Percentiles rank a stretch among this genome's conserved stretches.
Conservation (phyloP, 768 basidiomycete genomes). For the Obba rivulosa region DNA sequence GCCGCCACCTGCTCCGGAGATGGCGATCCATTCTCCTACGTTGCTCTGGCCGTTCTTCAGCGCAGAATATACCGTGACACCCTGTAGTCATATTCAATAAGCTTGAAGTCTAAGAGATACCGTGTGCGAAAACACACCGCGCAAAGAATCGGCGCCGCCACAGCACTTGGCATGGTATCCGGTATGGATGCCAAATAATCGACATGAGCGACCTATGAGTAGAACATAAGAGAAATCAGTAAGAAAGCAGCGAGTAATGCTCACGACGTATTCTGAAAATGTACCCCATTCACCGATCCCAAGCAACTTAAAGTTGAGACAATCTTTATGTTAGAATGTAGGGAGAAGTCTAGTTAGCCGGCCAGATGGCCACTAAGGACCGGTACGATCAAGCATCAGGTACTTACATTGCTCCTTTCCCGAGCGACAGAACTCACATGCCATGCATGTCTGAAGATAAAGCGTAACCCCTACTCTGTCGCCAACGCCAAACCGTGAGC, state of each 20-base stretch:
- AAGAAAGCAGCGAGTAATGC: background rate
- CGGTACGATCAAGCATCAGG: background rate
- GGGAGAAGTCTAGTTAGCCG: too few relatives aligned
- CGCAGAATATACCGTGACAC: constrained; percentile 77
- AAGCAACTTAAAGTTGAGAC: constrained; percentile 46
- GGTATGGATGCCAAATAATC: constrained; percentile 74
- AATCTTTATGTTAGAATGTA: constrained; percentile 33
- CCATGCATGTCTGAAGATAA: constrained; percentile 59
- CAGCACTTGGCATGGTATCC: constrained; percentile 51
- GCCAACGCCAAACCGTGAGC: too few relatives aligned
- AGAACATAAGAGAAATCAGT: background rate
- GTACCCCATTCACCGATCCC: constrained; percentile 72
- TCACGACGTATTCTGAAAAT: constrained; percentile 55
- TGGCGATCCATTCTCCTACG: constrained; percentile 66
- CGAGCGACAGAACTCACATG: constrained; percentile 62
- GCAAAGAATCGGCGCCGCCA: constrained; percentile 67
- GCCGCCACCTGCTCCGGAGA: constrained; percentile 73
- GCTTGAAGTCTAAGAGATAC: background rate
- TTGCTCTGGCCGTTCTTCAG: constrained; percentile 57
- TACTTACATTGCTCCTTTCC: constrained; percentile 61
- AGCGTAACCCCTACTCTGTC: constrained; percentile 70
- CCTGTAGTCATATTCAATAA: constrained; percentile 29
- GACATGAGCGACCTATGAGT: constrained; percentile 45
- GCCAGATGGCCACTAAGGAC: too few relatives aligned
- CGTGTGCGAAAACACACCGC: constrained; percentile 42